A percentile compares a stretch with the other conserved stretches of the same genome.
These are phyloP conservation scores for Suaeda aralocaspica DNA, from an alignment of 148 eudicot species.

Conservation along the genomic window DNA sequence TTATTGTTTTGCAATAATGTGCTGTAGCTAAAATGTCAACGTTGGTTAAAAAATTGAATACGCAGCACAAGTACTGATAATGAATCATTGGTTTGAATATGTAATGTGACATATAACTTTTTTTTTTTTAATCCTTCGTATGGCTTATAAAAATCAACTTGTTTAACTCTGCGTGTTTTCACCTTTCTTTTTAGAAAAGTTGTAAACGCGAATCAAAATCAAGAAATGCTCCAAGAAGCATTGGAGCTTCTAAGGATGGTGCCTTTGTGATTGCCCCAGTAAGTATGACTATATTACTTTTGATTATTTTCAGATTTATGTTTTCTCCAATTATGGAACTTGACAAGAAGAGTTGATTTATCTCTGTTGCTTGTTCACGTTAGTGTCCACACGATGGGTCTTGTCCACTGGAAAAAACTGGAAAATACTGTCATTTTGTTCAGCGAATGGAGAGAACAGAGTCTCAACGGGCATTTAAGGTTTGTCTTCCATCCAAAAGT, in stretches of 20 bases:
- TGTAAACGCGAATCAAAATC: slow-evolving; percentile 51
- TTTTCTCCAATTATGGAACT: not conserved
- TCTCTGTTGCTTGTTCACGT: not conserved
- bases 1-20: too few relatives aligned
- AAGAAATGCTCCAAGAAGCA: slow-evolving; percentile 33
- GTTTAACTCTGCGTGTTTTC: slow-evolving; percentile 10
- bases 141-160: not conserved
- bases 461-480: slow-evolving; percentile 86
- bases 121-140: not conserved
- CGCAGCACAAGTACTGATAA: too few relatives aligned
- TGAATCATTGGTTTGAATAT: not conserved
- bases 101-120: too few relatives aligned
- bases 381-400: slow-evolving; percentile 94
- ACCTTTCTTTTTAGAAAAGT: slow-evolving; percentile 47
- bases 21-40: too few relatives aligned
- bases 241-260: slow-evolving; percentile 45
- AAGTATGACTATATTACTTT: slow-evolving; percentile 35
- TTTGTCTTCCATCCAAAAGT: slow-evolving; percentile 19
- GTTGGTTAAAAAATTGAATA: not conserved
- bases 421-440: slow-evolving; percentile 91
- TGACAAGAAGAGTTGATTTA: slow-evolving; percentile 5
- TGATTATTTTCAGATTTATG: not conserved
- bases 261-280: slow-evolving; percentile 94
- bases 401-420: slow-evolving; percentile 74
- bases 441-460: slow-evolving; percentile 89